Base-by-base conservation (phyloP, 2,329 filamentous ascomycete genomes). In the Diaporthe sp. region DNA sequence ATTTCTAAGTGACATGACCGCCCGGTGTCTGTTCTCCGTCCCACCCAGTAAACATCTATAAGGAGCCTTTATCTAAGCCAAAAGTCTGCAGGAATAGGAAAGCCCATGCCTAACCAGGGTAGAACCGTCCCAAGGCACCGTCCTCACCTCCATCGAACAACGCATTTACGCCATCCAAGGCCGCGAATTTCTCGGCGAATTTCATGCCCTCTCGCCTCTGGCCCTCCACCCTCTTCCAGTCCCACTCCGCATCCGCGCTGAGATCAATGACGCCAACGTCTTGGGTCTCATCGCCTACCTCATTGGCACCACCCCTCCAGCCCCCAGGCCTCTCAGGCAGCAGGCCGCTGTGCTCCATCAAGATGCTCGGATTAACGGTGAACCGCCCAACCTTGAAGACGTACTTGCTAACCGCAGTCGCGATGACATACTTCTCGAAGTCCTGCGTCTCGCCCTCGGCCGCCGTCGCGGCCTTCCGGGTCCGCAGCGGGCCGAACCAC, bases 321-420 rank as follows among this genome's bases (percentile, higher is more conserved):
- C 92, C 92, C 15, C 89, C 91, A 0, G 95, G 95, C 64, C 92
- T 88, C 74, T 89, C 85, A 0, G 97, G 97, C 68, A 98, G 85
- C 81, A 98, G 86, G 1, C 92, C 91, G 67, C 92, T 93, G 47
- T 92, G 89, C 57, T 90, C 87, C 35, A 98, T 87, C 10, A 96
- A 87, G 61, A 94, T 87, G 78, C 95, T 93, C 0, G 97, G 96
- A 77, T 96, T 91, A 5, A 98, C 91, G 0, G 96, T 98, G 79
- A 97, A 87, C 33, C 96, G 88, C 1, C 93, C 94, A 73, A 95
- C 88, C 86, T 96, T 96, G 82, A 95, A 92, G 54, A 96, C 94
- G 82, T 96, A 96, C 85, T 95, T 96, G 85, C 90, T 92, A 57
- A 96, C 83, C 0, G 92, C 92, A 0, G 92, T 92, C 1, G 94